These are phyloP conservation scores for Vitis cinerea DNA, from an alignment of 164 flowering plant species.

Conservation along the genomic window DNA sequence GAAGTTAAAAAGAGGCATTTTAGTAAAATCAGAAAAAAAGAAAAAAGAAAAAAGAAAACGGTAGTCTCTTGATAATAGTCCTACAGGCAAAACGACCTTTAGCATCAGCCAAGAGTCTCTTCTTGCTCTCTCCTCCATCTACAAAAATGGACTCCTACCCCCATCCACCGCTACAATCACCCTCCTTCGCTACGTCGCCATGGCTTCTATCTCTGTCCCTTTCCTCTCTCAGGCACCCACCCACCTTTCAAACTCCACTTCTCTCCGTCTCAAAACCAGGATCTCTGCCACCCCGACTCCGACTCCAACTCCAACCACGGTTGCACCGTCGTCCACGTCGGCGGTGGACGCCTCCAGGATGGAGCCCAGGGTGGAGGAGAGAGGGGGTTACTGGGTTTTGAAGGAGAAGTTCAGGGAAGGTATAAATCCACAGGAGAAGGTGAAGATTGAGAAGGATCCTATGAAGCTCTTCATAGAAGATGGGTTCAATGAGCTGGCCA, in stretches of 20 bases:
- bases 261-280: slow-evolving; percentile 10
- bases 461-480: slow-evolving; percentile 74
- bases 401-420: slow-evolving; percentile 85
- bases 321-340: slow-evolving; percentile 10
- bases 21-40: too few species aligned
- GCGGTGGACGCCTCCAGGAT: slow-evolving; percentile 47
- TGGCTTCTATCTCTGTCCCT: too few species aligned
- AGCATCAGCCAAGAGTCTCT: too few species aligned
- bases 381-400: slow-evolving; percentile 70
- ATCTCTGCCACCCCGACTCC: slow-evolving; percentile 20
- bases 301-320: slow-evolving; percentile 13
- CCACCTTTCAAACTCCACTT: background rate
- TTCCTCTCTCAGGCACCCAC: too few species aligned
- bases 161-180: too few species aligned
- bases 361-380: slow-evolving; percentile 89
- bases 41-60: too few species aligned
- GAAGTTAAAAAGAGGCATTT: too few species aligned
- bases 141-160: too few species aligned
- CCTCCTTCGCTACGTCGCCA: too few species aligned
- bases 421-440: slow-evolving; percentile 82
- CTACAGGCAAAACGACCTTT: too few species aligned
- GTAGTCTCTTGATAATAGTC: too few species aligned
- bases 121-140: too few species aligned
- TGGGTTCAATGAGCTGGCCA: slow-evolving; percentile 69
- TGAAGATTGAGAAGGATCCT: slow-evolving; percentile 82